Conservation (phyloP, 2,329 filamentous ascomycete species). For the Fusarium haematococcum region DNA sequence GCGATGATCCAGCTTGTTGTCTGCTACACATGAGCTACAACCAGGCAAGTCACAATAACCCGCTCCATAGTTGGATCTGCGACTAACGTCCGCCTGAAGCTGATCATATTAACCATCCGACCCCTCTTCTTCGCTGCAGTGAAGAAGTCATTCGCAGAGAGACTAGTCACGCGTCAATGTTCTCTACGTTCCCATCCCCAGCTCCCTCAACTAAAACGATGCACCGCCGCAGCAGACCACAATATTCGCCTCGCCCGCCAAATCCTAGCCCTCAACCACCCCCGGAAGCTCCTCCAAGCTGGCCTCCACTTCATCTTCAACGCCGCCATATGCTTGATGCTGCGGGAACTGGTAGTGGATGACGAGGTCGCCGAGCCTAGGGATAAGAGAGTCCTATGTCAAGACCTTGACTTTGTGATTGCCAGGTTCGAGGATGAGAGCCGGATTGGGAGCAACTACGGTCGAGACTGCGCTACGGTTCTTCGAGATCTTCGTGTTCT, state of each 20-base stretch:
- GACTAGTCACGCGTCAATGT: constrained; percentile 48
- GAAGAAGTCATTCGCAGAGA: constrained; percentile 59
- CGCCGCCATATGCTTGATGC: constrained; percentile 60
- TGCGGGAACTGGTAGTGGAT: constrained; percentile 55
- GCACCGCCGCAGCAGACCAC: constrained; percentile 57
- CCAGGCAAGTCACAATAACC: constrained; percentile 40
- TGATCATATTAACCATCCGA: constrained; percentile 61
- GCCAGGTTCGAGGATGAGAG: constrained; percentile 56
- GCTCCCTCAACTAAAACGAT: constrained; percentile 51
- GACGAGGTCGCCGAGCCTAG: constrained; percentile 44
- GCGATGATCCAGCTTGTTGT: constrained; percentile 57
- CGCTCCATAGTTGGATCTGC: too few species aligned
- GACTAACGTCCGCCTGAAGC: constrained; percentile 38
- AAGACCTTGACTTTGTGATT: constrained; percentile 56
- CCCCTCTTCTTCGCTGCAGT: constrained; percentile 61
- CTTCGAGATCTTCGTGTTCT: constrained; percentile 53
- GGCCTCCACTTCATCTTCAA: constrained; percentile 64
- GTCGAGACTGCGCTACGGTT: constrained; percentile 52
- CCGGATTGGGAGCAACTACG: constrained; percentile 53
- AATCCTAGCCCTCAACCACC: constrained; percentile 51
- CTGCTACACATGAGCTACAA: constrained; percentile 64
- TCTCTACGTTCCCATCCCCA: constrained; percentile 40
- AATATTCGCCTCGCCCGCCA: constrained; percentile 60
- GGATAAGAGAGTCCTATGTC: constrained; percentile 35
- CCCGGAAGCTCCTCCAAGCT: constrained; percentile 56